Evolutionary conservation across 1,284 basidiomycete genomes (phyloP), one percentile per base, ranked within the genome.

Genomic region (Phlebopus sp.): DNA sequence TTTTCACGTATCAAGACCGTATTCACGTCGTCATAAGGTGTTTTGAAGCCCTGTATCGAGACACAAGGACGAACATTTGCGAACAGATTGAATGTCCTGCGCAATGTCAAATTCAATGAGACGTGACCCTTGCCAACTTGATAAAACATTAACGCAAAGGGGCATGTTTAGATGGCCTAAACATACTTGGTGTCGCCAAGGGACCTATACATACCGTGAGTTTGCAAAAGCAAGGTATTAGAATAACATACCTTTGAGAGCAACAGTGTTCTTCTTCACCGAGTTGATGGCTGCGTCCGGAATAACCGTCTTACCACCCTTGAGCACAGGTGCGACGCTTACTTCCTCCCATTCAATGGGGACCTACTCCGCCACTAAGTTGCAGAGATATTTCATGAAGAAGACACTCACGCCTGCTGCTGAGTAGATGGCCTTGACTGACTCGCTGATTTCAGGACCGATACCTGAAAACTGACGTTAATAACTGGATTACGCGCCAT

Each of bases 331-430:
- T 15, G 92, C 90, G 47, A 99, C 97, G 64, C 89, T 91, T 66
- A 97, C 95, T 74, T 99, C 96, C 71, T 99, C 97, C 97, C 97
- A 99, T 72, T 92, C 80, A 62, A 97, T 95, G 44, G 95, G 95
- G 23, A 94, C 93, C 90, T 94, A 52, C 34, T 41, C 47, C 42
- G 40, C 7, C 36, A 7, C 18, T 51, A 40, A 59, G 47, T 21
- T 37, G 18, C 21, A 35, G 37, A 5, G 23, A 48, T 11, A 31
- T 41, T 29, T 7, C 31, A 38, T 51, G 46, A 54, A 34, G 25
- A 51, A 50, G 52, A 49, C 57, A 52, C 69, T 32, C 67, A 90
- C 92, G 52, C 87, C 81, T 55, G 96, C 95, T 55, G 91, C 89
- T 43, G 73, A 71, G 73, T 96, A 99, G 70, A 99, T 99, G 56